Evolutionary conservation across 2,329 filamentous ascomycete genomes (phyloP).

Genomic region (Arthrobotrys megalospora): DNA sequence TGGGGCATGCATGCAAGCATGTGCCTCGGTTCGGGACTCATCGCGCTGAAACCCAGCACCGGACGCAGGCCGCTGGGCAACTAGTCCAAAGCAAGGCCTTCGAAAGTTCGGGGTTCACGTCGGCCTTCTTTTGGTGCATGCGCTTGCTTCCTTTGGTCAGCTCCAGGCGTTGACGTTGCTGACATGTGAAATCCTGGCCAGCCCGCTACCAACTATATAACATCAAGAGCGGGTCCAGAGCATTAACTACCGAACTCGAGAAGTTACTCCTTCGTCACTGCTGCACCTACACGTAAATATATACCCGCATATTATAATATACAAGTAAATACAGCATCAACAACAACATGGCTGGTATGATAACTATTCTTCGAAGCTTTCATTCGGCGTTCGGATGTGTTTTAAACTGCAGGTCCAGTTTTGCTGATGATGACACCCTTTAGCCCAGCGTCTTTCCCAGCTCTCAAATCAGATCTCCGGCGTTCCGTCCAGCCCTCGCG

Average conservation of each 20-base stretch:
- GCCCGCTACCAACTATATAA: conserved; percentile 18
- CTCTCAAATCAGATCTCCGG: conserved; percentile 63
- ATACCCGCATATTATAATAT: too few relatives aligned
- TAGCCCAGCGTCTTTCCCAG: conserved; percentile 62
- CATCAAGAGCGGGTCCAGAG: neutral
- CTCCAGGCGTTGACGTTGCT: conserved; percentile 1
- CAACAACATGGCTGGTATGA: conserved; percentile 47
- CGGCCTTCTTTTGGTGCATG: conserved; percentile 17
- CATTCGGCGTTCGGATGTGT: too few relatives aligned
- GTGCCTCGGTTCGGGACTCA: conserved; percentile 46
- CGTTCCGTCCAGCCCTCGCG: conserved; percentile 70
- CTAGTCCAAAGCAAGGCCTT: conserved; percentile 13
- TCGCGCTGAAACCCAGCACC: neutral
- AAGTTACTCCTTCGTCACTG: too few relatives aligned
- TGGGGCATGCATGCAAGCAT: conserved; percentile 5
- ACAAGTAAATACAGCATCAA: neutral
- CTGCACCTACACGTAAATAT: too few relatives aligned
- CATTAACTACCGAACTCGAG: neutral
- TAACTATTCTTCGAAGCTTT: neutral
- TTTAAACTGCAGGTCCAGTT: neutral
- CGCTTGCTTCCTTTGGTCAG: conserved; percentile 25
- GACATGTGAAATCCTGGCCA: conserved; percentile 44
- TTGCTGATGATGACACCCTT: neutral
- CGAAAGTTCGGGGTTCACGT: conserved; percentile 21
- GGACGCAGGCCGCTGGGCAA: conserved; percentile 3